A percentile compares a stretch with the other conserved stretches of the same genome.
These are phyloP conservation scores for Lathyrus tuberosus DNA, from an alignment of 306 rosid genomes.

Conservation along the genomic window DNA sequence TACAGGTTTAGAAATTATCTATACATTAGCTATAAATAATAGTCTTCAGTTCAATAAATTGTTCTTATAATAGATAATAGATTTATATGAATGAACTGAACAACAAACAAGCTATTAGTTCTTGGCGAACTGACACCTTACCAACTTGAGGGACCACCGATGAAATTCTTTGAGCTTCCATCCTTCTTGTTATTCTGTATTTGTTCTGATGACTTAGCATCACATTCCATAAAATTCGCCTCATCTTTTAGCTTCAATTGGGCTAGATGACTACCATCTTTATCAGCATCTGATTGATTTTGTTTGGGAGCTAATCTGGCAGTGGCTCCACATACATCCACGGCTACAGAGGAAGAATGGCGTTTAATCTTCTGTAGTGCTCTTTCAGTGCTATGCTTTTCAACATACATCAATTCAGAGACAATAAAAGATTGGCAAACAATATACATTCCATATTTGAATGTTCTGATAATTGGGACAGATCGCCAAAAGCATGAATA, in stretches of 20 bases:
- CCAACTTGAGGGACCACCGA: constrained; percentile 89
- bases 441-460: constrained; percentile 4
- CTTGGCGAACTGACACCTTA: constrained; percentile 42
- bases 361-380: constrained; percentile 76
- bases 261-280: constrained; percentile 36
- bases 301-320: constrained; percentile 38
- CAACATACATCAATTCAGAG: constrained; percentile 56
- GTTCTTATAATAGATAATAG: neutral
- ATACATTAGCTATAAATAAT: neutral
- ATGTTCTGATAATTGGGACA: neutral
- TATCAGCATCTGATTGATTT: constrained; percentile 45
- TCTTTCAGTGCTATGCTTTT: constrained; percentile 61
- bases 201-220: constrained; percentile 47
- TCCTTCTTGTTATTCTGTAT: constrained; percentile 46
- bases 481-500: neutral
- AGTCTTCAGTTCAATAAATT: neutral
- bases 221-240: constrained; percentile 42
- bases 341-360: constrained; percentile 51
- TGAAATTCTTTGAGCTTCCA: constrained; percentile 52
- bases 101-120: constrained; percentile 37
- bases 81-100: constrained; percentile 6
- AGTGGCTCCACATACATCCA: constrained; percentile 53
- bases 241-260: constrained; percentile 50
- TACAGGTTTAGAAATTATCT: constrained; percentile 13
- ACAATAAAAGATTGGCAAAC: constrained; percentile 30